A percentile compares a stretch with the other conserved stretches of the same genome.
phyloP scores from a whole-genome alignment of 441 rosid species.

The Raphanus hybrid region DNA sequence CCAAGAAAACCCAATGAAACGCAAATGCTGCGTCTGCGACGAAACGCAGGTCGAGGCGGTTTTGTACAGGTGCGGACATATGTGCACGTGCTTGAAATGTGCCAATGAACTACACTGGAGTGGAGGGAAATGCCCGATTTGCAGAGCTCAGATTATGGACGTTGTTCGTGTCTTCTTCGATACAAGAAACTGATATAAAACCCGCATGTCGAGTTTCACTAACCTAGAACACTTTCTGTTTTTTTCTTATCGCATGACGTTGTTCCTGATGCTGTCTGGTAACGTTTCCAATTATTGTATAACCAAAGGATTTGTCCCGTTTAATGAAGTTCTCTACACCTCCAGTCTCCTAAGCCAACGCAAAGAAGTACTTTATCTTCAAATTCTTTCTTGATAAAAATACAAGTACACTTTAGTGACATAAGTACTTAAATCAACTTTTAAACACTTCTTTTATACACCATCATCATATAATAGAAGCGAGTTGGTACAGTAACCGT shows the following conservation, averaged over 20 bases:
- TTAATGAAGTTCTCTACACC: not conserved
- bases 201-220: not conserved
- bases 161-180: slow-evolving; percentile 71
- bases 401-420: too few relatives aligned
- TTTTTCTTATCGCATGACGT: too few relatives aligned
- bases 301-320: not conserved
- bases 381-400: too few relatives aligned
- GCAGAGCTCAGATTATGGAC: slow-evolving; percentile 75
- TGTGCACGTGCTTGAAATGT: slow-evolving; percentile 84
- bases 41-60: slow-evolving; percentile 39
- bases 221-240: too few relatives aligned
- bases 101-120: slow-evolving; percentile 74
- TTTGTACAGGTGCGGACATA: slow-evolving; percentile 72
- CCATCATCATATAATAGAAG: too few relatives aligned
- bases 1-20: slow-evolving; percentile 44
- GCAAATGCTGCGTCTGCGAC: slow-evolving; percentile 35
- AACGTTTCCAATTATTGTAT: slow-evolving; percentile 13
- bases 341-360: not conserved
- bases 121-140: slow-evolving; percentile 78
- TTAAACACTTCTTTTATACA: too few relatives aligned
- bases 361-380: too few relatives aligned
- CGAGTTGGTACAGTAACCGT: too few relatives aligned
- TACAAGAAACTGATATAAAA: slow-evolving; percentile 35
- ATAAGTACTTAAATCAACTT: too few relatives aligned
- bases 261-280: slow-evolving; percentile 11